These are phyloP conservation scores for Phialemonium atrogriseum DNA, from an alignment of 2,329 filamentous ascomycete species.

Conservation along the genomic window DNA sequence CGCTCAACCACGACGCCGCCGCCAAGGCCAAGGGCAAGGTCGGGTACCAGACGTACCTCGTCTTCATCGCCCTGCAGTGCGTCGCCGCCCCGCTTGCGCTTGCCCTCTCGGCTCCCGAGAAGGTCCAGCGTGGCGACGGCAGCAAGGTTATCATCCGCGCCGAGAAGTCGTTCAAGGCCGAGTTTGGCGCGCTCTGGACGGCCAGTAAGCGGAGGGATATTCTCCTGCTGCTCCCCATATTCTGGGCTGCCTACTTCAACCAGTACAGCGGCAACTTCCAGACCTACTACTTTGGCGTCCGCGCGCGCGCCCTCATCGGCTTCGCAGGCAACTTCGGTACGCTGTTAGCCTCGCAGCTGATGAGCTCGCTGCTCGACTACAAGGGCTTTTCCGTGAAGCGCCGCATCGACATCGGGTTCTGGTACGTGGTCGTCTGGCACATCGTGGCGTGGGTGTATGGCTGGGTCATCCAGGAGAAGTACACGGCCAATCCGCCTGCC, in stretches of 20 bases:
- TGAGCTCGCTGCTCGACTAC: slow-evolving; percentile 35
- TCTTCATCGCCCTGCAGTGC: slow-evolving; percentile 24
- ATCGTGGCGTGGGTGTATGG: slow-evolving; percentile 41
- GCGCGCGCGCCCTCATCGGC: slow-evolving; percentile 22
- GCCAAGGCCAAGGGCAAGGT: slow-evolving; percentile 5
- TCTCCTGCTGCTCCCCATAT: slow-evolving; percentile 21
- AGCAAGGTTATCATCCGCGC: slow-evolving; percentile 17
- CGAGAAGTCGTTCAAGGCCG: slow-evolving; percentile 16
- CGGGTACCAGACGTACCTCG: slow-evolving; percentile 11
- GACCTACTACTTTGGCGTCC: slow-evolving; percentile 23
- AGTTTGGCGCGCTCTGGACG: slow-evolving; percentile 19
- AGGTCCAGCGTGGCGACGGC: slow-evolving; percentile 22
- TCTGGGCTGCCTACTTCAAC: slow-evolving; percentile 24
- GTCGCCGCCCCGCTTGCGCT: slow-evolving; percentile 21
- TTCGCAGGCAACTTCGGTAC: slow-evolving; percentile 27
- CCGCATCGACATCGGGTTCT: slow-evolving; percentile 34
- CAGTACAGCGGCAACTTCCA: slow-evolving; percentile 23
- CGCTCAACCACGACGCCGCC: slow-evolving; percentile 8
- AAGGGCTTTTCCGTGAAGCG: slow-evolving; percentile 25
- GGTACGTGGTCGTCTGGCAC: slow-evolving; percentile 26
- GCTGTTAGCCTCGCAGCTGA: slow-evolving; percentile 34
- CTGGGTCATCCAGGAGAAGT: slow-evolving; percentile 44
- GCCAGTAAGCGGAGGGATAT: slow-evolving; percentile 18
- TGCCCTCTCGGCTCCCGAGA: slow-evolving; percentile 20
- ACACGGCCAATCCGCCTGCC: slow-evolving; percentile 29